These are phyloP conservation scores for Aspergillus eucalypticola DNA, from an alignment of 2,329 filamentous ascomycete genomes.

Conservation along the genomic window DNA sequence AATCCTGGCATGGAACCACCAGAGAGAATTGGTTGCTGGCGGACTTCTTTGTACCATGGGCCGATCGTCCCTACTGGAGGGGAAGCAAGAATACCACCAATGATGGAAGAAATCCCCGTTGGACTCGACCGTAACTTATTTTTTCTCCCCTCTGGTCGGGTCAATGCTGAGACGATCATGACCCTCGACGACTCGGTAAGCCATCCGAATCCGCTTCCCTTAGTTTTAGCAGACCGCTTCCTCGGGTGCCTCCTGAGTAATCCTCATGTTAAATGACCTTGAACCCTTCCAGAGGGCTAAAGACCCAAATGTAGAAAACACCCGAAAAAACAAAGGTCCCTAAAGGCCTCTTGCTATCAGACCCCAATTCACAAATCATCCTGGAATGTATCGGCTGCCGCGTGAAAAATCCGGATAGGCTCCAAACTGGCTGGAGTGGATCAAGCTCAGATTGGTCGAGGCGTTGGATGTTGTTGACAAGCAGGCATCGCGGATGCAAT, in stretches of 20 bases:
- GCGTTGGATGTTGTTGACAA: conserved; percentile 29
- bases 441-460: conserved; percentile 20
- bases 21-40: conserved; percentile 8
- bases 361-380: neutral
- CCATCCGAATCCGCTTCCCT: conserved; percentile 12
- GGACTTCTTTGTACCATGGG: conserved; percentile 3
- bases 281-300: no score
- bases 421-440: conserved; percentile 14
- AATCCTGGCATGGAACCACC: conserved; percentile 22
- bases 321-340: no score
- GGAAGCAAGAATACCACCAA: no score
- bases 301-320: no score
- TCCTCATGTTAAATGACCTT: no score
- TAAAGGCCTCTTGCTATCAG: neutral
- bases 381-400: conserved; percentile 7
- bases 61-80: no score
- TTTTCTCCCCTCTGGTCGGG: conserved; percentile 5
- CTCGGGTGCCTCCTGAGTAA: conserved; percentile 9
- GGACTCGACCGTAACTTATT: neutral
- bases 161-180: conserved; percentile 20
- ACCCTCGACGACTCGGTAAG: conserved; percentile 19
- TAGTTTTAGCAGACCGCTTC: conserved; percentile 17
- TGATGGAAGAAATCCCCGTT: neutral
- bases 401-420: conserved; percentile 12
- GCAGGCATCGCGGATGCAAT: conserved; percentile 61